Evolutionary conservation across 1,284 basidiomycete genomes (phyloP), one percentile per base, ranked within the genome.

Genomic region (Sparassis latifolia): DNA sequence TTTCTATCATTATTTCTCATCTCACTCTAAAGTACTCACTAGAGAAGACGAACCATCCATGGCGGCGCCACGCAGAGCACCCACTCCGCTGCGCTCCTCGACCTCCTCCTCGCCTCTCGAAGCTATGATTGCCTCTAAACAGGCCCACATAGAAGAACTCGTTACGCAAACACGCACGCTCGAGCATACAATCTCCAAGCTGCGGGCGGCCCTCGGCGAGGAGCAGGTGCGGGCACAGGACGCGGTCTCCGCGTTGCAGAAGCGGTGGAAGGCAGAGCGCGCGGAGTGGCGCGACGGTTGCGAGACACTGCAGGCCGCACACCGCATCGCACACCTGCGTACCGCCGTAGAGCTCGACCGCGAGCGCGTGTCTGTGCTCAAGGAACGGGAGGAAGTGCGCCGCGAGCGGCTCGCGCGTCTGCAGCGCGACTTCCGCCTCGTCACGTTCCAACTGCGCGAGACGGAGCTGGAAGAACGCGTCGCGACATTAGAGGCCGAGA

Each of bases 131-230:
- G 62, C 69, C 29, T 76, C 80, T 7, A 77, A 83, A 60, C 80
- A 80, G 51, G 66, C 72, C 4, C 84, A 86, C 59, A 84, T 87
- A 49, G 74, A 80, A 48, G 82, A 86, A 44, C 75, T 87, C 46
- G 80, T 85, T 2, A 75, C 81, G 55, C 72, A 78, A 54, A 84
- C 79, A 62, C 77, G 78, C 32, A 77, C 76, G 0, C 72, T 84
- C 48, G 82, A 85, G 52, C 75, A 81, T 52, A 75, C 73, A 1
- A 74, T 75, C 61, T 75, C 75, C 57, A 64, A 57, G 38, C 61
- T 68, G 41, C 59, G 55, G 31, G 55, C 59, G 4, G 59, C 62
- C 5, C 42, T 64, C 7, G 37, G 64, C 4, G 59, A 63, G 29
- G 80, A 81, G 58, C 64, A 71, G 48, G 61, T 65, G 10, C 76